These are phyloP conservation scores for Solanum arcanum DNA, from an alignment of 257 asterid genomes.

Conservation along the genomic window DNA sequence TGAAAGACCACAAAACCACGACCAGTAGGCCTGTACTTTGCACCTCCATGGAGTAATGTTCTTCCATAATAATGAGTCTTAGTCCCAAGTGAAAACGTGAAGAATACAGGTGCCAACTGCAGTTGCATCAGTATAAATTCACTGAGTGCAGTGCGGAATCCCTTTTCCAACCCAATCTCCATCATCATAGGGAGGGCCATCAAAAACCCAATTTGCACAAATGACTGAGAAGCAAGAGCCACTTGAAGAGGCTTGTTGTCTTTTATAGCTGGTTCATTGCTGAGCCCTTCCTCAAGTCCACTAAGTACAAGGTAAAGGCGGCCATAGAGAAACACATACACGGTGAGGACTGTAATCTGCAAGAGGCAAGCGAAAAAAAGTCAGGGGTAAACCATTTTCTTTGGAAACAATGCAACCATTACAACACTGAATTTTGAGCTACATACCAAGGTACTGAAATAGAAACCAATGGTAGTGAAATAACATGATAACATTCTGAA, in stretches of 20 bases:
- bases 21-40: conserved; percentile 88
- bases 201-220: conserved; percentile 88
- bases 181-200: conserved; percentile 99
- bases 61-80: conserved; percentile 90
- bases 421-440: not conserved
- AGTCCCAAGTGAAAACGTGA: conserved; percentile 94
- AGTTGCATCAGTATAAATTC: conserved; percentile 91
- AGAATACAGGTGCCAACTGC: conserved; percentile 93
- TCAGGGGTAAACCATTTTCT: not conserved
- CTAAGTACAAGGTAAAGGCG: conserved; percentile 95
- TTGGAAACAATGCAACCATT: not conserved
- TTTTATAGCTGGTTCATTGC: conserved; percentile 45
- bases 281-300: conserved; percentile 80
- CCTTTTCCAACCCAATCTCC: conserved; percentile 94
- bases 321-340: conserved; percentile 83
- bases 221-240: conserved; percentile 92
- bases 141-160: conserved; percentile 88
- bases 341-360: conserved; percentile 95
- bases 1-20: conserved; percentile 98
- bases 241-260: conserved; percentile 71
- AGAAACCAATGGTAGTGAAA: conserved; percentile 94
- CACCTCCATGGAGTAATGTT: conserved; percentile 95
- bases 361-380: conserved; percentile 9
- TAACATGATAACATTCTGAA: conserved; percentile 94
- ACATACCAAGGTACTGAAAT: conserved; percentile 88